Percentiles rank a stretch among this genome's conserved stretches.
phyloP scores from a whole-genome alignment of 176 grass and related monocot species.

The Ananas comosus region DNA sequence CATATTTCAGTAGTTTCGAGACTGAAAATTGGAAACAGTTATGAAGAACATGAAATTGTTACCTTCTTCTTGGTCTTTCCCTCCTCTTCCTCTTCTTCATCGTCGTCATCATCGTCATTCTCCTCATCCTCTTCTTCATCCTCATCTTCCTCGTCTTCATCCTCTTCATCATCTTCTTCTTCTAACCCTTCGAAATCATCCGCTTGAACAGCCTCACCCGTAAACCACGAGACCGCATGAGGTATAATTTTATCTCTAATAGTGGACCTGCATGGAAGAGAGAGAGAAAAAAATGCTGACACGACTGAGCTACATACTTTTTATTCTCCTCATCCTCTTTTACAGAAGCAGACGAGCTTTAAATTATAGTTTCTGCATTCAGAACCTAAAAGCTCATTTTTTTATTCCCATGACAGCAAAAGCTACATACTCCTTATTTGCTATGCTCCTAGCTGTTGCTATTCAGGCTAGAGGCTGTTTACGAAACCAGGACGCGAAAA shows the following conservation, averaged over 20 bases:
- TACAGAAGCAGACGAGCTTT: too few species aligned
- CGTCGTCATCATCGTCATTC: background rate
- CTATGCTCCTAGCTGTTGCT: too few species aligned
- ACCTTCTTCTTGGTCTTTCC: constrained; percentile 15
- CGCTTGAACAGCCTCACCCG: constrained; percentile 17
- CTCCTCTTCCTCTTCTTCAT: background rate
- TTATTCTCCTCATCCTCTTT: too few species aligned
- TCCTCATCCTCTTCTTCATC: constrained; percentile 5
- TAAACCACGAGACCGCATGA: constrained; percentile 24
- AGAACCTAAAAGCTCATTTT: too few species aligned
- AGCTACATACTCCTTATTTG: too few species aligned
- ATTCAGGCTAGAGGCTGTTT: too few species aligned
- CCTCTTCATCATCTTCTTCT: constrained; percentile 4
- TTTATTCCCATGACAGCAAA: too few species aligned
- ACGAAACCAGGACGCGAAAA: too few species aligned
- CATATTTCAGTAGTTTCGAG: background rate
- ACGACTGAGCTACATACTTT: too few species aligned
- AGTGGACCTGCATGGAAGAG: background rate
- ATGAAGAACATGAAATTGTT: background rate
- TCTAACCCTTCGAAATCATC: constrained; percentile 7
- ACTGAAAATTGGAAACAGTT: background rate
- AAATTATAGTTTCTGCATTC: too few species aligned
- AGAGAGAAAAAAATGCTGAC: background rate
- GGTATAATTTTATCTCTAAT: constrained; percentile 27
- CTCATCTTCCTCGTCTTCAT: background rate